Evolutionary conservation across 2,329 filamentous ascomycete genomes (phyloP), one percentile per base, ranked within the genome.

Genomic region (Talaromyces sp.): DNA sequence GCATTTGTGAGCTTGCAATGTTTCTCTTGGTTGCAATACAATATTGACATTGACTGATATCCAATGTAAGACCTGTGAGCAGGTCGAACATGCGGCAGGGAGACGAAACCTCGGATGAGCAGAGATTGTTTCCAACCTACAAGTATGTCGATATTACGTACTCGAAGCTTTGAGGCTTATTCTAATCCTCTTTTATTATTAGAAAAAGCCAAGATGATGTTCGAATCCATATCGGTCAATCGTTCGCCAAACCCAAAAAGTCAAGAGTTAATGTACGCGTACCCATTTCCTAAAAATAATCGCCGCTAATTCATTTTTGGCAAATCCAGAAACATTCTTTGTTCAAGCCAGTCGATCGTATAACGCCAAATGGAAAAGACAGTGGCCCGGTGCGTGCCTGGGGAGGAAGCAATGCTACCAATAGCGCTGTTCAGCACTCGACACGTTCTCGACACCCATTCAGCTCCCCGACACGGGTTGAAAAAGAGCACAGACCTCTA

Each of bases 311-410:
- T 43, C 13, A 0, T 3, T 8, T 9, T 27, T 54, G 13, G 9
- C 7, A 54, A 37, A 65, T 69, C 67, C 60, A 67, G 58, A 63
- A 33, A 22, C 7, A 16, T 60, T 52, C 8, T 66, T 9, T 7
- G 4, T 59, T 62, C 24, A 41, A 9, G 0, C 50, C 41, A 24
- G 16, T 62, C 16, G 50, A 65, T 24, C 41, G 41, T 27, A 62
- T 65, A 48, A 48, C 58, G 11, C 43, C 39, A 16, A 58, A 16
- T 9, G 50, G 63, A 50, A 72, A 72, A 60, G 69, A 73, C 31
- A 77, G 75, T 62, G 75, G 74, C 7, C 72, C 76, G n/a, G 71
- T 76, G 45, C 73, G 72, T 45, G 73, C 72, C 10, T 68, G 66
- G 39, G 70, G 71, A 27, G 70, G 67, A 63, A 11, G 62, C 56